Conservation (phyloP, 73 alveolate species). For the Loxodes magnus region DNA sequence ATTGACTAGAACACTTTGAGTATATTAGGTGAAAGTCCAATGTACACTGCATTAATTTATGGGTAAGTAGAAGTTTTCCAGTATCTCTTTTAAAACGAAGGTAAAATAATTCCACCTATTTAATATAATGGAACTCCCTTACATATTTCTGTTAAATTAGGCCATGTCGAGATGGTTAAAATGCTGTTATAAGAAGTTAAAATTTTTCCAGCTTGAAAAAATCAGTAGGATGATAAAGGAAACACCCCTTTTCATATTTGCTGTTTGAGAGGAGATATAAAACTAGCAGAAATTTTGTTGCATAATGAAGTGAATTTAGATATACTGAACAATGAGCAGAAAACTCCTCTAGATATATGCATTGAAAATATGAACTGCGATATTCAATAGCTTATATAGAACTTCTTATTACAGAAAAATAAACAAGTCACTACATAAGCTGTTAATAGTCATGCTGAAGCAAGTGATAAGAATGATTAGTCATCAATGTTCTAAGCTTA, state of each 20-base stretch:
- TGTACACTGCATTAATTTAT: too few relatives aligned
- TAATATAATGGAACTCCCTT: background rate
- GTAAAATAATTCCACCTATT: background rate
- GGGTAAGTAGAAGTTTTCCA: too few relatives aligned
- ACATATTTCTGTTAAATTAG: slow-evolving; percentile 7
- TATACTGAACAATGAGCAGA: background rate
- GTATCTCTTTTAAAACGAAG: too few relatives aligned
- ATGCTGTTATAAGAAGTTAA: background rate
- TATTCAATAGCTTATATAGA: background rate
- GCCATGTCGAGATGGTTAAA: background rate
- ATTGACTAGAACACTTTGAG: too few relatives aligned
- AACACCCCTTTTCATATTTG: slow-evolving; percentile 5
- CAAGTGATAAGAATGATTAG: background rate
- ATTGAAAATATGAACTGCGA: background rate
- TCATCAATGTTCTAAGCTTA: too few relatives aligned
- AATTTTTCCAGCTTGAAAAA: background rate
- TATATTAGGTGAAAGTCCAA: too few relatives aligned
- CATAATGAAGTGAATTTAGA: slow-evolving; percentile 4
- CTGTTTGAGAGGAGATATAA: background rate
- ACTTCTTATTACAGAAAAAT: slow-evolving; percentile 1
- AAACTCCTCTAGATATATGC: slow-evolving; percentile 6
- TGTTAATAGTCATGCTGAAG: background rate
- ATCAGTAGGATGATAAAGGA: slow-evolving; percentile 1
- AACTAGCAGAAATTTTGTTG: background rate
- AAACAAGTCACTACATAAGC: slow-evolving; percentile 5